Percentiles rank a stretch among this genome's conserved stretches.
Evolutionary conservation across 176 grass and related monocot species (phyloP).

Genomic region (Juncus inflexus): DNA sequence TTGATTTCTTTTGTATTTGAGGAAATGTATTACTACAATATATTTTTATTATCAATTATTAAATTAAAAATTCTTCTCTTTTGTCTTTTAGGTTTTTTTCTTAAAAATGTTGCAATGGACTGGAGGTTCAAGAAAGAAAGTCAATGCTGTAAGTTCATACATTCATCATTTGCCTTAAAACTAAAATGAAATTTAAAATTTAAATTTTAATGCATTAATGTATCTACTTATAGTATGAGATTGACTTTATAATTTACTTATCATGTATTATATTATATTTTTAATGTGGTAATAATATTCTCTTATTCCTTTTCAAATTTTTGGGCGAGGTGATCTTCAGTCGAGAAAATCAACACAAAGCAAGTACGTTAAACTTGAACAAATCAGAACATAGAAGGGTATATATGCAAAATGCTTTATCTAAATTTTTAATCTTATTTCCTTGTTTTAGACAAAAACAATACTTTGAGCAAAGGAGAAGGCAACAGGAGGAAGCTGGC

Average conservation of each 20-base stretch:
- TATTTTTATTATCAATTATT: no score
- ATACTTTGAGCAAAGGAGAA: constrained; percentile 91
- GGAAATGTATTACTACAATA: no score
- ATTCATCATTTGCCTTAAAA: background rate
- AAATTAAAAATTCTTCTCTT: background rate
- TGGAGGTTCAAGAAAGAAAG: constrained; percentile 76
- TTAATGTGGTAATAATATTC: constrained; percentile 3
- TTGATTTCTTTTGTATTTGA: no score
- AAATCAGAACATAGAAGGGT: background rate
- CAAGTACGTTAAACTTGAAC: constrained; percentile 43
- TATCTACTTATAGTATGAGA: no score
- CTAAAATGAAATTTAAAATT: no score
- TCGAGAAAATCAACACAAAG: constrained; percentile 73
- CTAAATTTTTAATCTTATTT: no score
- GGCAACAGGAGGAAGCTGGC: constrained; percentile 44
- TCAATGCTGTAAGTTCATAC: constrained; percentile 57
- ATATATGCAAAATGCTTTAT: constrained; percentile 9
- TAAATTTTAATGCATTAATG: no score
- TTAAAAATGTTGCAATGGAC: constrained; percentile 78
- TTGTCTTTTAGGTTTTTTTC: background rate
- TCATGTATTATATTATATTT: constrained; percentile 12
- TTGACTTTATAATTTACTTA: no score
- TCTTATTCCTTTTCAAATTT: constrained; percentile 11
- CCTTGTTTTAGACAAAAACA: constrained; percentile 63
- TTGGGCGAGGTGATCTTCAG: constrained; percentile 43